Evolutionary conservation across 2,329 filamentous ascomycete genomes (phyloP), one percentile per base, ranked within the genome.

Genomic region (Lecanicillium sp.): DNA sequence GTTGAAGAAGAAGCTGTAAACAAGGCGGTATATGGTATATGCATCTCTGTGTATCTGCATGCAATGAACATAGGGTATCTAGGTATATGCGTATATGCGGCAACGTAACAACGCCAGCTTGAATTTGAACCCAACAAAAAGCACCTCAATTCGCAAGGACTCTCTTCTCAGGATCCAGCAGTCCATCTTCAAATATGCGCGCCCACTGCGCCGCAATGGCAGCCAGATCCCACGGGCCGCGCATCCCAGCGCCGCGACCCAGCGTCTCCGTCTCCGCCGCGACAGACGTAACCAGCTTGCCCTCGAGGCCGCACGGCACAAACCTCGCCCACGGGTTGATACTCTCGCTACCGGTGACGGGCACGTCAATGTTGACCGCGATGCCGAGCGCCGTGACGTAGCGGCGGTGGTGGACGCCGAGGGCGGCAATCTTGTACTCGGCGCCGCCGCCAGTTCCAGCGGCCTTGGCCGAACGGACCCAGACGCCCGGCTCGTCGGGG

Each of bases 341-440:
- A 6, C 45, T 44, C 37, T 58, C 55, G 33, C 44, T 32, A 0
- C 66, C 68, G 2, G 46, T 38, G 2, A 68, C 61, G 2, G 85
- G 76, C 40, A 81, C 77, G 47, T 66, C 63, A n/a, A 87, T 63
- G 68, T 94, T 87, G 57, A 96, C 57, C 3, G 86, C 89, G 25
- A 94, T 71, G 6, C 92, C 92, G 58, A 94, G 84, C 44, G 82
- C 86, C 17, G 81, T 88, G 28, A 97, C 74, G 60, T 94, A 81
- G 33, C 90, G 70, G 12, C 88, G 70, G 46, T 96, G 73, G 64
- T 97, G 89, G n/a, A 98, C 87, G 1, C 92, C 92, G 30, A 97
- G 67, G 0, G 89, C 88, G 1, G 87, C 87, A 49, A 98, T 88
- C 68, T 97, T 98, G 51, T 72, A 69, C 41, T 70, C 63, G 44